Percentiles rank a stretch among this genome's conserved stretches.
Conservation (phyloP, 345 rosid species). For the Anacardium occidentale region DNA sequence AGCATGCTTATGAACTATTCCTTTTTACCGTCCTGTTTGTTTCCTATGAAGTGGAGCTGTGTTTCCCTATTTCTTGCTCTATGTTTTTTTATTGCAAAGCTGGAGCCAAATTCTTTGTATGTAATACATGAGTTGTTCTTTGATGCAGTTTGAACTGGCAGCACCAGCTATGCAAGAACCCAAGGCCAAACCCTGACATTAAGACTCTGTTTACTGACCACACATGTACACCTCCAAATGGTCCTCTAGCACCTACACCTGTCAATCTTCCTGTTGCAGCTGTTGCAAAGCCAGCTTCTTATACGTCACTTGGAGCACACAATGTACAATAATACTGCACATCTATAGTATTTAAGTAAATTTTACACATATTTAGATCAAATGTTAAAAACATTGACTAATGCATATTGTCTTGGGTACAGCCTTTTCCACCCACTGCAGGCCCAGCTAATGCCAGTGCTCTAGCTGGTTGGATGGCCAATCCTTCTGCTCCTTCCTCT, state of each 20-base stretch:
- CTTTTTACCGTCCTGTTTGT: background rate
- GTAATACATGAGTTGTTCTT: conserved; percentile 13
- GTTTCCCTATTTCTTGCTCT: background rate
- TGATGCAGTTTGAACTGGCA: conserved; percentile 82
- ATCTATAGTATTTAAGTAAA: background rate
- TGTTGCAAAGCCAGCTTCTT: conserved; percentile 54
- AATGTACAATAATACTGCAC: conserved; percentile 43
- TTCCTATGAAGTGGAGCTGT: background rate
- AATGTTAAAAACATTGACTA: conserved; percentile 1
- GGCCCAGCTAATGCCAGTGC: conserved; percentile 59
- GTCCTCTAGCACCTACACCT: conserved; percentile 64
- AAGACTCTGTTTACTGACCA: conserved; percentile 80
- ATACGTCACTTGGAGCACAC: conserved; percentile 54
- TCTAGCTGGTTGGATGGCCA: conserved; percentile 86
- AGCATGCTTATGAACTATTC: background rate
- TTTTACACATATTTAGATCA: background rate
- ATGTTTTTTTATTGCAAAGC: background rate
- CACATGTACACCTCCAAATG: conserved; percentile 61
- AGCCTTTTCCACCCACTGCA: conserved; percentile 66
- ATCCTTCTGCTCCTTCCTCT: conserved; percentile 69
- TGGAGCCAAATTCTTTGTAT: background rate
- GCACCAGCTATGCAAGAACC: conserved; percentile 86
- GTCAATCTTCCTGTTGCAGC: conserved; percentile 58
- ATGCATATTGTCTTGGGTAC: conserved; percentile 7
- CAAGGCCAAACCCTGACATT: conserved; percentile 81